Evolutionary conservation across 2,329 filamentous ascomycete genomes (phyloP).

Genomic region (Epichloe scottii): DNA sequence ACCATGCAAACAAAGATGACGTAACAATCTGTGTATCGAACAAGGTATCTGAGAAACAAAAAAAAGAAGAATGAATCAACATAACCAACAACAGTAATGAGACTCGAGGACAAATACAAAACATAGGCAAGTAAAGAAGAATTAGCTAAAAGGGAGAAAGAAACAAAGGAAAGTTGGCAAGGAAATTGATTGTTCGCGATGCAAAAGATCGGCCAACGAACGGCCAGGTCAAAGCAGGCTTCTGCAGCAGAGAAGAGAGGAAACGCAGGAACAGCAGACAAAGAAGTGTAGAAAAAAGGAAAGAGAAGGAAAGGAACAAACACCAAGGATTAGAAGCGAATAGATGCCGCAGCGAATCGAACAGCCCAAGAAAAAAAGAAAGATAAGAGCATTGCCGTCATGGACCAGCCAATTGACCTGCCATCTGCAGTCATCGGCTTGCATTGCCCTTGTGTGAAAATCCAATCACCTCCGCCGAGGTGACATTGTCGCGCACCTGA

Average conservation of each 20-base stretch:
- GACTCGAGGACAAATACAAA: constrained; percentile 14
- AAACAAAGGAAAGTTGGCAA: background rate
- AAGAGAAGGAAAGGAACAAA: background rate
- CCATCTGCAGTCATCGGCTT: constrained; percentile 32
- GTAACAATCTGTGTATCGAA: constrained; percentile 37
- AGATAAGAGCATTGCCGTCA: constrained; percentile 21
- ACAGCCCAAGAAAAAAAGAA: background rate
- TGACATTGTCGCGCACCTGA: constrained; percentile 9
- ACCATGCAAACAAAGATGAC: constrained; percentile 1
- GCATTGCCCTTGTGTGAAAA: constrained; percentile 19
- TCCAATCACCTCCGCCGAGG: constrained; percentile 16
- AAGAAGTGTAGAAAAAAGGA: background rate
- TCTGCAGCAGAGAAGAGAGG: background rate
- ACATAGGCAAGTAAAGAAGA: constrained; percentile 5
- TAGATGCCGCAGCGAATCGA: background rate
- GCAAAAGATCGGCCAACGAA: background rate
- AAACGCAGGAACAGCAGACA: background rate
- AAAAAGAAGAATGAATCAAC: constrained; percentile 12
- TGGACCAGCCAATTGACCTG: constrained; percentile 39
- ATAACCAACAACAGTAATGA: constrained; percentile 12
- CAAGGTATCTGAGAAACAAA: constrained; percentile 42
- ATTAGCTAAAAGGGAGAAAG: background rate
- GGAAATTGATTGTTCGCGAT: background rate
- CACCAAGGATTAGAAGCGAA: background rate
- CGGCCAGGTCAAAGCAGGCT: too few species aligned